Conservation (phyloP, 2,329 filamentous ascomycete genomes). For the Ascochyta fabae region DNA sequence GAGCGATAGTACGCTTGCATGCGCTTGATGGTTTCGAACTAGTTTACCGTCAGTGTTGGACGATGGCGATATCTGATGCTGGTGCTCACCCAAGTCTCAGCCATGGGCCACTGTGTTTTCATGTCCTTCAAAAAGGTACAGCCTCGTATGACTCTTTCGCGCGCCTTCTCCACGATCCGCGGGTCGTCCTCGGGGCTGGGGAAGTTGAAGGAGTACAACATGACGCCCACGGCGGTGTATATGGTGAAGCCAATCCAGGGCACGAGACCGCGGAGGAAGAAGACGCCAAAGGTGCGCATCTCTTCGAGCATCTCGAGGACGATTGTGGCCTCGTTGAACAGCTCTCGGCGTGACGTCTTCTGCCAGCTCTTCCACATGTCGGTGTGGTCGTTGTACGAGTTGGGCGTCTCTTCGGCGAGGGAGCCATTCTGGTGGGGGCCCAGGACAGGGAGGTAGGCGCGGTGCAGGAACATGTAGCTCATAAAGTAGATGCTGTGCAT, state of each 20-base stretch:
- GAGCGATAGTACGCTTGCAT: slow-evolving; percentile 52
- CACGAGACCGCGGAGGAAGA: slow-evolving; percentile 49
- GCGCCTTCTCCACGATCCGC: slow-evolving; percentile 40
- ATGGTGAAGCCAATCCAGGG: slow-evolving; percentile 53
- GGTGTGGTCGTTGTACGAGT: slow-evolving; percentile 41
- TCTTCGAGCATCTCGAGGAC: slow-evolving; percentile 52
- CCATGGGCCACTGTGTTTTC: slow-evolving; percentile 52
- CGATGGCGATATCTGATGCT: too few species aligned
- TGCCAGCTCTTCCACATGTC: slow-evolving; percentile 49
- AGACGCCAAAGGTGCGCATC: slow-evolving; percentile 50
- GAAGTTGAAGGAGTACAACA: slow-evolving; percentile 50
- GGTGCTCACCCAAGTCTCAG: slow-evolving; percentile 46
- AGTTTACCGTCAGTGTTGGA: slow-evolving; percentile 6
- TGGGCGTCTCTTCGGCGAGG: slow-evolving; percentile 38
- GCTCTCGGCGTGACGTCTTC: slow-evolving; percentile 43
- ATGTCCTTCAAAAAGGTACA: slow-evolving; percentile 50
- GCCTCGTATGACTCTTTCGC: slow-evolving; percentile 45
- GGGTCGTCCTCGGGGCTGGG: slow-evolving; percentile 46
- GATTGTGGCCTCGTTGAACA: slow-evolving; percentile 47
- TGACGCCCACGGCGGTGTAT: slow-evolving; percentile 50
- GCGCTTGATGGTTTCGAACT: slow-evolving; percentile 52
- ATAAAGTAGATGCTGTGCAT: slow-evolving; percentile 53
- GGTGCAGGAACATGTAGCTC: slow-evolving; percentile 52
- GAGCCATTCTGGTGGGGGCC: slow-evolving; percentile 40
- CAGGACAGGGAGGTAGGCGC: slow-evolving; percentile 49